Conservation (phyloP, 106 monocot genomes). For the Phalaenopsis aphrodite region DNA sequence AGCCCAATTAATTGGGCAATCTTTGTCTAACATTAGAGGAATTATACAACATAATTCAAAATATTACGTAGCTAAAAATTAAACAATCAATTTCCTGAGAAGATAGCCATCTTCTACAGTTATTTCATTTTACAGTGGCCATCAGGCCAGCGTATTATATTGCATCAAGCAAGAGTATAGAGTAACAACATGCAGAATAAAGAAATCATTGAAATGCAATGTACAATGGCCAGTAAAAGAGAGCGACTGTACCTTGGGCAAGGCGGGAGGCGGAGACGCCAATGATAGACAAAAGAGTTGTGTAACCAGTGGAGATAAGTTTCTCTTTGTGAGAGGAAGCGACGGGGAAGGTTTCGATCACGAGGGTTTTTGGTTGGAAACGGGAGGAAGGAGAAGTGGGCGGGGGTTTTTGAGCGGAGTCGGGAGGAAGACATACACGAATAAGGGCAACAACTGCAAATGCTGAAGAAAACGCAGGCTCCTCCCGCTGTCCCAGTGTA, state of each 20-base stretch:
- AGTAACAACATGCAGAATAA: not conserved
- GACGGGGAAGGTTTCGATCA: conserved; percentile 15
- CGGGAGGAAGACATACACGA: too few relatives aligned
- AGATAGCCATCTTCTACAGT: not conserved
- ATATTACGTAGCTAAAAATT: not conserved
- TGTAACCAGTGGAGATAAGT: conserved; percentile 34
- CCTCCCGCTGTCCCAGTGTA: too few relatives aligned
- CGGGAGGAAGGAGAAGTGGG: too few relatives aligned
- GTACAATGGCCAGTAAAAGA: not conserved
- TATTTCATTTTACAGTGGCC: not conserved
- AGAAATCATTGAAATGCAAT: not conserved
- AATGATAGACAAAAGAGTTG: conserved; percentile 28
- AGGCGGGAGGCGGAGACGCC: conserved; percentile 25
- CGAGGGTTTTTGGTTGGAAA: too few relatives aligned
- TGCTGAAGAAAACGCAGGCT: too few relatives aligned
- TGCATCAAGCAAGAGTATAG: not conserved
- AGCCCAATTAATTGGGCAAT: not conserved
- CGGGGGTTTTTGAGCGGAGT: too few relatives aligned
- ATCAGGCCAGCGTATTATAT: not conserved
- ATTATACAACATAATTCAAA: not conserved
- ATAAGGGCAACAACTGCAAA: too few relatives aligned
- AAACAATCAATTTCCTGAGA: not conserved
- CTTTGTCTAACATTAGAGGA: not conserved
- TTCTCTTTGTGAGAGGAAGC: conserved; percentile 26
- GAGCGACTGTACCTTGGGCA: conserved; percentile 23